phyloP scores from a whole-genome alignment of 2,329 filamentous ascomycete genomes.

The Byssothecium circinans region DNA sequence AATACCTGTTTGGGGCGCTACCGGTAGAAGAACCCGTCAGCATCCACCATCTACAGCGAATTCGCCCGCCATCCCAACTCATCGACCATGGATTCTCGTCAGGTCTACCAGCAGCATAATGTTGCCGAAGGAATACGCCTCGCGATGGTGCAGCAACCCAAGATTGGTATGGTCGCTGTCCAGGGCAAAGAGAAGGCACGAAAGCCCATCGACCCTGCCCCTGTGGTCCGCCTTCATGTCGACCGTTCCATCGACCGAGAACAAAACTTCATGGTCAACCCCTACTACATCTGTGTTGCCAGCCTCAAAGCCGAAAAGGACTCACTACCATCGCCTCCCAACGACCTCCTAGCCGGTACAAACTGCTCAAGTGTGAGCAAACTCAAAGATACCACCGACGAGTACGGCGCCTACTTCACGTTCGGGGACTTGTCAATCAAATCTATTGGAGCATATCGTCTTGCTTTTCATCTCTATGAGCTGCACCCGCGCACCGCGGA shows the following conservation, averaged over 20 bases:
- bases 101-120: background rate
- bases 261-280: slow-evolving; percentile 37
- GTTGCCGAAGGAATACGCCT: slow-evolving; percentile 59
- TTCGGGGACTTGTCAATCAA: slow-evolving; percentile 85
- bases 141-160: slow-evolving; percentile 66
- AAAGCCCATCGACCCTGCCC: slow-evolving; percentile 86
- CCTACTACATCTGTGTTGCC: too few relatives aligned
- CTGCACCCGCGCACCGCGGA: slow-evolving; percentile 53
- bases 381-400: slow-evolving; percentile 75
- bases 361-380: slow-evolving; percentile 80
- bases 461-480: slow-evolving; percentile 79
- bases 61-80: too few relatives aligned
- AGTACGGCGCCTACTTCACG: slow-evolving; percentile 84
- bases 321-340: slow-evolving; percentile 17
- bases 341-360: slow-evolving; percentile 67
- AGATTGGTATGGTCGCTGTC: slow-evolving; percentile 64
- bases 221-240: slow-evolving; percentile 73
- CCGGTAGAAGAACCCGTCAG: too few relatives aligned
- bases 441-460: slow-evolving; percentile 68
- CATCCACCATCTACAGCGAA: too few relatives aligned
- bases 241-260: slow-evolving; percentile 53
- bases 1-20: too few relatives aligned
- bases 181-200: slow-evolving; percentile 79
- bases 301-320: slow-evolving; percentile 45
- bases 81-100: background rate